phyloP scores from a whole-genome alignment of 768 basidiomycete genomes.

The Xanthoconium stramineum region DNA sequence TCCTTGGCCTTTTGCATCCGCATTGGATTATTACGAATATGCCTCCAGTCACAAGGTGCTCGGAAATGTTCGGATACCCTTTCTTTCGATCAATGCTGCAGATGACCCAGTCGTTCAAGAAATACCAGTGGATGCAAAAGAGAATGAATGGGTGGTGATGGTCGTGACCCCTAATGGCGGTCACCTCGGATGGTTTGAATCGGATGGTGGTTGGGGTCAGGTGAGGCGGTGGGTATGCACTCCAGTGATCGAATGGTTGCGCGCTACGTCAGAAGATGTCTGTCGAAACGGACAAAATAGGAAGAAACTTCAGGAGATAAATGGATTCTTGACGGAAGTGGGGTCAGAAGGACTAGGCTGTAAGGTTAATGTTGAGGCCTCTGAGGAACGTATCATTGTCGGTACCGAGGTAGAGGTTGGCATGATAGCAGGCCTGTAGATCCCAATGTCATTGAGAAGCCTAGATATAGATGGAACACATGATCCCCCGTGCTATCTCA shows the following conservation, averaged over 20 bases:
- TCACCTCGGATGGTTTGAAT: constrained; percentile 83
- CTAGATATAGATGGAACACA: constrained; percentile 7
- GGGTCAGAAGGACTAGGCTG: constrained; percentile 56
- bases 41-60: constrained; percentile 62
- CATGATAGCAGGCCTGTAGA: constrained; percentile 60
- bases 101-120: constrained; percentile 75
- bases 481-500: constrained; percentile 4
- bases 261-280: constrained; percentile 52
- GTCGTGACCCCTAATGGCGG: constrained; percentile 64
- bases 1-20: constrained; percentile 45
- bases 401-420: constrained; percentile 52
- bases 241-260: constrained; percentile 73
- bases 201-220: constrained; percentile 33
- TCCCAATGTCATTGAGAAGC: constrained; percentile 14
- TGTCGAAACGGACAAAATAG: constrained; percentile 34
- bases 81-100: constrained; percentile 68
- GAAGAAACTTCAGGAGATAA: constrained; percentile 42
- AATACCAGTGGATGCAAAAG: constrained; percentile 55
- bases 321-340: constrained; percentile 61
- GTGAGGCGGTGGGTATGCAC: constrained; percentile 60
- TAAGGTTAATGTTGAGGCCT: constrained; percentile 44
- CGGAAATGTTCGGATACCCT: constrained; percentile 62
- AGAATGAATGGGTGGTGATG: constrained; percentile 55
- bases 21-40: constrained; percentile 46
- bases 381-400: constrained; percentile 46